Base-by-base conservation (phyloP, 495 filamentous ascomycete species). In the Hypoxylon subgilvum region DNA sequence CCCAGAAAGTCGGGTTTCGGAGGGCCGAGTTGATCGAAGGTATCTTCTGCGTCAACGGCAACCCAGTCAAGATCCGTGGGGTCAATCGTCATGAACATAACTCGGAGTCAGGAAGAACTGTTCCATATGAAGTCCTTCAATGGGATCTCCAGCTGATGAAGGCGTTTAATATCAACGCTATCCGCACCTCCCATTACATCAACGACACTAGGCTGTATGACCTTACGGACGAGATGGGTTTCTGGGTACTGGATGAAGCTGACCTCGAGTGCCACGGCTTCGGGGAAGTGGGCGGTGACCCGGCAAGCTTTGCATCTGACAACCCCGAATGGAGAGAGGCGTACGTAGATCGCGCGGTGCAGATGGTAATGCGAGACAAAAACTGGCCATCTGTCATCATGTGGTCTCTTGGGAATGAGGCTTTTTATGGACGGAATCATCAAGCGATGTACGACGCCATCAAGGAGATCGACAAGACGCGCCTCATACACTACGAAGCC, bases 201-300 rank as follows among this genome's bases (percentile, higher is more conserved):
- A 83, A 86, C 41, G 80, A 88, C 52, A 69, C 76, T 1, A 69
- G 69, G 13, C 72, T 89, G n/a, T 86, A 87, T 54, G 82, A 86
- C 18, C 71, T 90, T 4, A 80, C 83, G 18, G 85, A 91, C 54
- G 83, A 88, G 61, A 71, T 89, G 28, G 88, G 88, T 0, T 72
- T 91, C 13, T 90, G 84, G 77, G 77, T 91, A 10, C 77, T 90
- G 49, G 86, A 88, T 43, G 88, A 91, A 69, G 85, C 84, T 0
- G 88, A 90, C 65, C 79, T 90, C 0, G 88, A 89, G 69, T 89
- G 86, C 57, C 87, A 89, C 51, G 87, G 88, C 0, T 84, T 89
- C 35, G 79, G 79, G 38, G 70, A 75, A 25, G 76, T 82, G 23
- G 79, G 79, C 17, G 74, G 71, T 7, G 65, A 77, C 32, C 70